Conservation (phyloP, 2,329 filamentous ascomycete genomes). For the Cercospora beticola region DNA sequence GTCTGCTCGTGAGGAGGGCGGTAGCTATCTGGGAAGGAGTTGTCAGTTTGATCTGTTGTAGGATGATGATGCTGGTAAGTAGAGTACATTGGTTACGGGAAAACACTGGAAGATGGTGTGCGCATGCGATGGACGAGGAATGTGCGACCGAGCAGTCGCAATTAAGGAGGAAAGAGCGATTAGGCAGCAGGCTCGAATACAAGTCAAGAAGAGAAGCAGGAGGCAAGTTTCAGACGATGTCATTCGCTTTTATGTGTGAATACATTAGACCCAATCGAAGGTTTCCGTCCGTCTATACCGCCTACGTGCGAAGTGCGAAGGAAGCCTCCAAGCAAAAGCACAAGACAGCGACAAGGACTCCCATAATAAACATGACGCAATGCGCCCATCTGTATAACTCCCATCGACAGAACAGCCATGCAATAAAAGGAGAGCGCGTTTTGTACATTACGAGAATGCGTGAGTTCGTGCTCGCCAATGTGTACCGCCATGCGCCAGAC, state of each 20-base stretch:
- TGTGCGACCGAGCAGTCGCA: not conserved
- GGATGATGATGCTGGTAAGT: not conserved
- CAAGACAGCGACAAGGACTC: not conserved
- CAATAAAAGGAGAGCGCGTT: not conserved
- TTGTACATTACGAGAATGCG: constrained; percentile 4
- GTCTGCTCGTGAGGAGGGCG: not conserved
- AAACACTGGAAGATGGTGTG: not conserved
- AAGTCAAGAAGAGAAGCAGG: not conserved
- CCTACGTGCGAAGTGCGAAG: not conserved
- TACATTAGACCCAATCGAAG: not conserved
- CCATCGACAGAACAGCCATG: not conserved
- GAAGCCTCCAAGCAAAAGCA: not conserved
- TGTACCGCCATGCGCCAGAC: not conserved
- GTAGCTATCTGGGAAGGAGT: not conserved
- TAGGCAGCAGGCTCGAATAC: not conserved
- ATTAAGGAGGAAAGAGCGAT: not conserved
- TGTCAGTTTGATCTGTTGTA: not conserved
- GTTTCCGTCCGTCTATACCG: not conserved
- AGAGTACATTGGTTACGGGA: not conserved
- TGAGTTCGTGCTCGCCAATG: not conserved
- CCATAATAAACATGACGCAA: not conserved
- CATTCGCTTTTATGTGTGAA: not conserved
- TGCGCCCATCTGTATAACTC: not conserved
- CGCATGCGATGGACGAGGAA: no score
- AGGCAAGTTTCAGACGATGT: not conserved